Conservation (phyloP, 768 basidiomycete genomes). For the Naganishia randhawae region DNA sequence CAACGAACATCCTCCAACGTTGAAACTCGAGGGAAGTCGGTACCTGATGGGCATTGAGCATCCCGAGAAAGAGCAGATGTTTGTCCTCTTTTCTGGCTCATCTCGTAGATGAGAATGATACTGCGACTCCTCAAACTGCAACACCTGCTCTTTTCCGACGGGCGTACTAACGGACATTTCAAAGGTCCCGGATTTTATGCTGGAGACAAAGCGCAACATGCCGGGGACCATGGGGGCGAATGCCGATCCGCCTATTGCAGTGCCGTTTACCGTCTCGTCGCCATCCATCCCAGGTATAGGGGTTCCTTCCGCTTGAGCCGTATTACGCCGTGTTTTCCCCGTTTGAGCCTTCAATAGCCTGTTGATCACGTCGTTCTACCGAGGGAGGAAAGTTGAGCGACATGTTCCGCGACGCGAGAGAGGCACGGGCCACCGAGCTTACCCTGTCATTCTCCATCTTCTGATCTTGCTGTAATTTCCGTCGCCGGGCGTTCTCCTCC, state of each 20-base stretch:
- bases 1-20: background rate
- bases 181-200: slow-evolving; percentile 33
- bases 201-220: slow-evolving; percentile 33
- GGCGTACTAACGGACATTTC: slow-evolving; percentile 29
- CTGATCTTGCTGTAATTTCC: slow-evolving; percentile 49
- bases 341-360: slow-evolving; percentile 48
- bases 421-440: slow-evolving; percentile 19
- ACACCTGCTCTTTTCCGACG: slow-evolving; percentile 32
- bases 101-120: background rate
- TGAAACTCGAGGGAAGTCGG: background rate
- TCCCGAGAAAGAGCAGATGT: background rate
- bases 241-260: background rate
- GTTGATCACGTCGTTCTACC: slow-evolving; percentile 49
- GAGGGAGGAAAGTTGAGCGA: background rate
- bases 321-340: slow-evolving; percentile 39
- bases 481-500: slow-evolving; percentile 46
- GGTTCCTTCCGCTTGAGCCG: slow-evolving; percentile 9
- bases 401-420: background rate
- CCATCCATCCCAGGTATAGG: slow-evolving; percentile 31
- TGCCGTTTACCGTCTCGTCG: slow-evolving; percentile 7
- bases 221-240: slow-evolving; percentile 1
- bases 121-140: slow-evolving; percentile 15
- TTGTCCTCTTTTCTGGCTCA: background rate
- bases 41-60: background rate
- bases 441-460: slow-evolving; percentile 50